These are phyloP conservation scores for Mortierella sp. DNA, from an alignment of 371 early-diverging fungal species.

Conservation along the genomic window DNA sequence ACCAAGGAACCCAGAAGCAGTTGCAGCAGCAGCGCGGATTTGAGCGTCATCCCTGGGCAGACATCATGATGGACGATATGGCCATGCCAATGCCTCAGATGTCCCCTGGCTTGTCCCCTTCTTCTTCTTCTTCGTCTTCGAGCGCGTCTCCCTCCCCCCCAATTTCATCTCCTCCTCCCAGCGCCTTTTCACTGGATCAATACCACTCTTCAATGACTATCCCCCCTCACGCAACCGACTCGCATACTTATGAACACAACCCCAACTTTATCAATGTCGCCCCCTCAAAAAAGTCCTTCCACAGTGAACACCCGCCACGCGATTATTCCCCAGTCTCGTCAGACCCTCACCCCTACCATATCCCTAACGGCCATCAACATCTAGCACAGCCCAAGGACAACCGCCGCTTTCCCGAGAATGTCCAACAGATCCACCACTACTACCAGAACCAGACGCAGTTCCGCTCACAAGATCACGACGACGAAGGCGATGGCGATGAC, in stretches of 20 bases:
- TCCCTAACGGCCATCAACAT: background rate
- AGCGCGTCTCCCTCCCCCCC: slow-evolving; percentile 32
- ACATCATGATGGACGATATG: slow-evolving; percentile 28
- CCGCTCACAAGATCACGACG: background rate
- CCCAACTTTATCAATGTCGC: background rate
- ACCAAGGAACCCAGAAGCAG: background rate
- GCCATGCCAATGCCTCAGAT: slow-evolving; percentile 32
- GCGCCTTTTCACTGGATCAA: slow-evolving; percentile 9
- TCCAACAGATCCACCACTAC: background rate
- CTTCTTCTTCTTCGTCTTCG: slow-evolving; percentile 14
- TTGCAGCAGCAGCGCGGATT: slow-evolving; percentile 8
- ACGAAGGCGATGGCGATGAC: background rate
- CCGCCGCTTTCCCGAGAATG: background rate
- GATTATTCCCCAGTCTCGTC: background rate
- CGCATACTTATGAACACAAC: slow-evolving; percentile 11
- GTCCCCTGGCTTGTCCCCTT: slow-evolving; percentile 37
- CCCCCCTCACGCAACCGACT: background rate
- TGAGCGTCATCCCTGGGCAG: slow-evolving; percentile 33
- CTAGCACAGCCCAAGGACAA: background rate
- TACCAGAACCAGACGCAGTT: background rate
- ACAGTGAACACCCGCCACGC: background rate
- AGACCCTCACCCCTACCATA: background rate
- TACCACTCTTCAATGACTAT: slow-evolving; percentile 4
- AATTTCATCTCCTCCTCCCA: slow-evolving; percentile 15
- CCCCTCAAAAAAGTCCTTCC: background rate